These are phyloP conservation scores for Hypoxylon intermedium DNA, from an alignment of 495 filamentous ascomycete genomes.

Conservation along the genomic window DNA sequence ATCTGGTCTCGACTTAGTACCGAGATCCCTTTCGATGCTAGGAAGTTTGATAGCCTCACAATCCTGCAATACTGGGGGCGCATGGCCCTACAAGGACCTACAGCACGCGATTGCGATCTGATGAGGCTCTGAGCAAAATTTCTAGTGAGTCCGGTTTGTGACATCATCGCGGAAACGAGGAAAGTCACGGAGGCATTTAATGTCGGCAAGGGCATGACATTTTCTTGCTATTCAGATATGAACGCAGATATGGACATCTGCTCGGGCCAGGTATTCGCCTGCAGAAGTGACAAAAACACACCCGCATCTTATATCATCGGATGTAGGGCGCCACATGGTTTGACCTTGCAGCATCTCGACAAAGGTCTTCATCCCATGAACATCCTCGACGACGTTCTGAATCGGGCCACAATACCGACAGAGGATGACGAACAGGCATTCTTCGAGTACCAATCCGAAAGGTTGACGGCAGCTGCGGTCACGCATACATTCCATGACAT, in stretches of 20 bases:
- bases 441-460: slow-evolving; percentile 44
- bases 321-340: background rate
- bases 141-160: background rate
- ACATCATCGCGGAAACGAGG: background rate
- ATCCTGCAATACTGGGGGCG: background rate
- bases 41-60: background rate
- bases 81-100: background rate
- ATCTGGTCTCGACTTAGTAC: no score
- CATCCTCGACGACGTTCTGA: slow-evolving; percentile 37
- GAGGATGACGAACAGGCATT: slow-evolving; percentile 5
- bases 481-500: slow-evolving; percentile 57
- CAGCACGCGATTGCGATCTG: background rate
- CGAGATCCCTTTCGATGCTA: no score
- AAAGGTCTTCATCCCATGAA: slow-evolving; percentile 9
- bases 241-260: no score
- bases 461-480: slow-evolving; percentile 46
- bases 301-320: background rate
- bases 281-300: background rate
- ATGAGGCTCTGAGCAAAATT: background rate
- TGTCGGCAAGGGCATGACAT: background rate
- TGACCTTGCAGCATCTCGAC: background rate
- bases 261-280: no score
- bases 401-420: slow-evolving; percentile 20
- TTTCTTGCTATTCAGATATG: no score
- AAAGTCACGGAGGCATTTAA: background rate